Base-by-base conservation (phyloP, 2,329 filamentous ascomycete species). In the Monilinia laxa region DNA sequence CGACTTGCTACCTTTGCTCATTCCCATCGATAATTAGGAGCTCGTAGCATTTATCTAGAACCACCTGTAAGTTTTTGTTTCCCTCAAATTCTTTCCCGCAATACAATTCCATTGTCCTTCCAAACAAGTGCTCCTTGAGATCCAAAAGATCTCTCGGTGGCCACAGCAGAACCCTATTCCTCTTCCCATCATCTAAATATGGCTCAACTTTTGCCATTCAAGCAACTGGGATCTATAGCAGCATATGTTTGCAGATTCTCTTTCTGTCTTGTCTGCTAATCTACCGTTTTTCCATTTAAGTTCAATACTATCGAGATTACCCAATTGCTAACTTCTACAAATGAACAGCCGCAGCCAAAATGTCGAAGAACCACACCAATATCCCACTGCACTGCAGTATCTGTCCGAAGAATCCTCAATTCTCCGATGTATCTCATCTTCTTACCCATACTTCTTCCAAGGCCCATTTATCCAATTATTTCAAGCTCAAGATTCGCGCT, bases 381-480 rank as follows among this genome's bases (percentile, higher is more conserved):
- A 88, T 93, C 68, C 87, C 90, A 66, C 86, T 97, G 59, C 80
- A 87, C 72, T 98, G 94, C 85, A 88, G 84, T 74, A 89, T 97
- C 72, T 98, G 94, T 77, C 89, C 90, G 47, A 91, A 89, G 71
- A 85, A 84, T 68, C 91, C 92, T 51, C 85, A 80, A 40, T 97
- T 97, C 79, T 96, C 92, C 66, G 94, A 98, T 78, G 83, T 93
- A 55, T 97, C 93, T 45, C 94, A 97, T 78, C 82, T 97, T 49
- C 85, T 98, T 75, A 98, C 94, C 16, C 94, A 98, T 76, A 87
- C 97, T 69, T 87, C 90, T 68, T 97, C 93, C 70, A 97, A 97
- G 77, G 90, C 90, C n/a, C 94, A 98, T 77, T 81, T 97, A 45
- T 88, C 92, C 68, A 86, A 92, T 76, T 88, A 91, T 74, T 96